Base-by-base conservation (phyloP, 805 yeast genomes). In the Metschnikowia gruessii region DNA sequence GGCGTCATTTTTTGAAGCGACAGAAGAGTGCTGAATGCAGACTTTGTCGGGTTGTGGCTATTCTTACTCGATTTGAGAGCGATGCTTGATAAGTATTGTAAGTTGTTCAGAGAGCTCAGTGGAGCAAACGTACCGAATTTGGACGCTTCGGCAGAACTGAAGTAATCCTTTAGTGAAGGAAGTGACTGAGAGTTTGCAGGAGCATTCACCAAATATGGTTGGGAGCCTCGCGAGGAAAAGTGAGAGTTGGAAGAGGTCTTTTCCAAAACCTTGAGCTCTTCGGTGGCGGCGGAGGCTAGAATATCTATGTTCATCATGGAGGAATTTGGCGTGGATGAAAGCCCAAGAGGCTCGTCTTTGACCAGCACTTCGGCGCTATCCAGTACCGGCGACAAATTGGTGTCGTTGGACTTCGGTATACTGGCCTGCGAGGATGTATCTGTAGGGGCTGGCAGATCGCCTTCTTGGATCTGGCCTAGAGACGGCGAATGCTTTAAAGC, bases 1-100 rank as follows among this genome's bases (percentile, higher is more conserved):
- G 61, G 86, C 0, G 85, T 82, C 83, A 82, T 79, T 58, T 82
- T 70, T 58, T 82, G 86, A 44, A 83, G 61, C 3, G 85, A 75
- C 40, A 73, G 65, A 36, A 74, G 61, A 4, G 77, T 63, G 55
- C 59, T 68, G 37, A 71, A 54, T 3, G 45, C 39, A 40, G 40
- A 40, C 54, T 50, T 51, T 38, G 46, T 34, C n/a, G 65, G 64
- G 40, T 58, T 62, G 2, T 74, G 69, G 36, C 69, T 42, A 24
- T 17, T 41, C 33, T 48, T 38, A 24, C 57, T 53, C 53, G 75
- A 40, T 49, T 63, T 70, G 12, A 63, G 65, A 0, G 65, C 66
- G 32, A 72, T 72, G 48, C 75, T 76, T 4, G 66, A 63, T 16
- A 63, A 64, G 52, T 74, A 78, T 36, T 59, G 63, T 36, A 58